A percentile compares a stretch with the other conserved stretches of the same genome.
Evolutionary conservation across 768 basidiomycete genomes (phyloP).

Genomic region (Suillus sp.): DNA sequence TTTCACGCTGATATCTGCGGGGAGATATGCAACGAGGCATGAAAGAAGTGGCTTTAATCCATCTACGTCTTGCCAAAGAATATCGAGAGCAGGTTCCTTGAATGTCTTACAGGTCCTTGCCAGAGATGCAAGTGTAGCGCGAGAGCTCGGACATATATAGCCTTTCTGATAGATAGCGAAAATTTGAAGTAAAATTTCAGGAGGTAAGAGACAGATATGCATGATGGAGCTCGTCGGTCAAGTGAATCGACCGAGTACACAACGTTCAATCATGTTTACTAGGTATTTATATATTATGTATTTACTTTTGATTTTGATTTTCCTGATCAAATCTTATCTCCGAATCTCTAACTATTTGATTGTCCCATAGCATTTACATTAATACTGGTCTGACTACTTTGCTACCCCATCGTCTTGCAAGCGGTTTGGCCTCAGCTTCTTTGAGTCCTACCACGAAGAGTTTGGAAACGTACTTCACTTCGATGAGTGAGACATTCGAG

Average conservation of each 20-base stretch:
- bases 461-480: background rate
- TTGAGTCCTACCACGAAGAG: background rate
- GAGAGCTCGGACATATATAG: background rate
- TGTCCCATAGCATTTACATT: background rate
- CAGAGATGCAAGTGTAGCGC: background rate
- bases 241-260: too few species aligned
- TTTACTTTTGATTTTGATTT: background rate
- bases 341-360: background rate
- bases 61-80: background rate
- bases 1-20: background rate
- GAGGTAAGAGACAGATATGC: background rate
- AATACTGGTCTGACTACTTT: background rate
- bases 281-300: background rate
- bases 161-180: background rate
- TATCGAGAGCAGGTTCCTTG: background rate
- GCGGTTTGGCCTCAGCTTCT: background rate
- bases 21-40: background rate
- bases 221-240: too few species aligned
- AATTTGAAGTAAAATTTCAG: background rate
- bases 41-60: background rate
- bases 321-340: conserved; percentile 3
- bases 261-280: too few species aligned
- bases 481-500: conserved; percentile 8
- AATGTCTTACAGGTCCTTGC: background rate
- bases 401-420: conserved; percentile 1